A percentile compares a stretch with the other conserved stretches of the same genome.
Evolutionary conservation across 768 basidiomycete species (phyloP).

Genomic region (Glaciozyma martinii): DNA sequence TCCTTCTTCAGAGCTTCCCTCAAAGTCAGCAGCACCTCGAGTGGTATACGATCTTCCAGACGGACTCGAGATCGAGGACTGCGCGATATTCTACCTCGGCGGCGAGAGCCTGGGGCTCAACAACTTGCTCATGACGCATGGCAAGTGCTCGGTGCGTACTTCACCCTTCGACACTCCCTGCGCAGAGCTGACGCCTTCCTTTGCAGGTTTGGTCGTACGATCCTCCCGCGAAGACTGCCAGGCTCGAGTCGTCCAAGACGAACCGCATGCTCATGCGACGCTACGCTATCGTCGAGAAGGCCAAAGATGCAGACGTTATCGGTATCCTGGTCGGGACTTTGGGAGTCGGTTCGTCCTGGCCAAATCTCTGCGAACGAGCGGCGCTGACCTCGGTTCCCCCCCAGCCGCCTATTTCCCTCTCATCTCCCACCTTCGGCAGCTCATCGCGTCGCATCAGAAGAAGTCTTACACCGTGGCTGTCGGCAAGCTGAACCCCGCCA

Average conservation of each 20-base stretch:
- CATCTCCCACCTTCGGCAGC: slow-evolving; percentile 65
- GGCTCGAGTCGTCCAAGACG: slow-evolving; percentile 57
- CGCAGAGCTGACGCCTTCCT: background rate
- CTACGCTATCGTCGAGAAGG: slow-evolving; percentile 75
- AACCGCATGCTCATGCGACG: slow-evolving; percentile 82
- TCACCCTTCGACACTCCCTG: background rate
- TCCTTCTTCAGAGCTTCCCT: background rate
- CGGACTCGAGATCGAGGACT: slow-evolving; percentile 34
- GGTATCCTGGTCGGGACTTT: slow-evolving; percentile 92
- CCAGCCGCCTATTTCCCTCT: slow-evolving; percentile 70
- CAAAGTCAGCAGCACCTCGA: background rate
- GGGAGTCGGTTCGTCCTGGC: slow-evolving; percentile 49
- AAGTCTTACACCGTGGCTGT: slow-evolving; percentile 93
- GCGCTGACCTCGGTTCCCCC: background rate
- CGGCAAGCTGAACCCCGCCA: slow-evolving; percentile 87
- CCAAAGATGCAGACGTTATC: slow-evolving; percentile 84
- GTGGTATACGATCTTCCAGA: slow-evolving; percentile 14
- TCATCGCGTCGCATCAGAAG: slow-evolving; percentile 60
- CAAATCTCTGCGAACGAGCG: background rate
- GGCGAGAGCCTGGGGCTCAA: slow-evolving; percentile 68
- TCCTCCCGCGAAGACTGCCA: slow-evolving; percentile 47
- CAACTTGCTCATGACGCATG: slow-evolving; percentile 77
- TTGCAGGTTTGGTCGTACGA: slow-evolving; percentile 68
- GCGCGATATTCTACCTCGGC: slow-evolving; percentile 57
- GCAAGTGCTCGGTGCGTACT: slow-evolving; percentile 49